Conservation (phyloP, 2,329 filamentous ascomycete genomes). For the Coleophoma crateriformis region DNA sequence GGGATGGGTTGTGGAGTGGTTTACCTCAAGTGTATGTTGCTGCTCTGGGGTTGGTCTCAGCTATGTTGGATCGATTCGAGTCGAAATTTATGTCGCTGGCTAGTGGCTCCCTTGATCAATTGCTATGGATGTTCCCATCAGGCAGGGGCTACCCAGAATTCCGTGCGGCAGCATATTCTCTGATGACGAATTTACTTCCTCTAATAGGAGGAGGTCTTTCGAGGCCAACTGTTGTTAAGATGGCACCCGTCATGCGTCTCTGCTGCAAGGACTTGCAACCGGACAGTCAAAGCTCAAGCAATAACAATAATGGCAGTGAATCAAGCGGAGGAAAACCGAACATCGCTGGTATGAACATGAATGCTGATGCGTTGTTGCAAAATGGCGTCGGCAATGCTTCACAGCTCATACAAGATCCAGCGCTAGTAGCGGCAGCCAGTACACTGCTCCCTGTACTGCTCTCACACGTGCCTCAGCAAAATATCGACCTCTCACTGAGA, state of each 20-base stretch:
- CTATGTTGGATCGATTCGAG: slow-evolving; percentile 53
- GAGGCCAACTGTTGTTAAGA: slow-evolving; percentile 57
- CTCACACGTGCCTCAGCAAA: slow-evolving; percentile 56
- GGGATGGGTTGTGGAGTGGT: slow-evolving; percentile 68
- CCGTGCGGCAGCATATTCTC: slow-evolving; percentile 54
- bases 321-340: neutral
- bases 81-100: slow-evolving; percentile 52
- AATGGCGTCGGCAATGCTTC: slow-evolving; percentile 23
- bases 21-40: slow-evolving; percentile 72
- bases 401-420: slow-evolving; percentile 29
- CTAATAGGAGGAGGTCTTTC: slow-evolving; percentile 61
- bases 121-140: slow-evolving; percentile 64
- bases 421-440: slow-evolving; percentile 51
- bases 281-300: slow-evolving; percentile 25
- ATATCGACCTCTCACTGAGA: slow-evolving; percentile 66
- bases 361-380: slow-evolving; percentile 68
- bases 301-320: neutral
- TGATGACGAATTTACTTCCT: slow-evolving; percentile 52
- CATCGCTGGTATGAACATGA: slow-evolving; percentile 41
- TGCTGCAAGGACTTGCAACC: slow-evolving; percentile 73
- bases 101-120: slow-evolving; percentile 63
- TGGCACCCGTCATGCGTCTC: slow-evolving; percentile 56
- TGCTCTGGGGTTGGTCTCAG: slow-evolving; percentile 56
- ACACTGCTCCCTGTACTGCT: slow-evolving; percentile 59
- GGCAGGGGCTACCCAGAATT: slow-evolving; percentile 46